phyloP scores from a whole-genome alignment of 2,329 filamentous ascomycete species.

The Xylaria sp. region DNA sequence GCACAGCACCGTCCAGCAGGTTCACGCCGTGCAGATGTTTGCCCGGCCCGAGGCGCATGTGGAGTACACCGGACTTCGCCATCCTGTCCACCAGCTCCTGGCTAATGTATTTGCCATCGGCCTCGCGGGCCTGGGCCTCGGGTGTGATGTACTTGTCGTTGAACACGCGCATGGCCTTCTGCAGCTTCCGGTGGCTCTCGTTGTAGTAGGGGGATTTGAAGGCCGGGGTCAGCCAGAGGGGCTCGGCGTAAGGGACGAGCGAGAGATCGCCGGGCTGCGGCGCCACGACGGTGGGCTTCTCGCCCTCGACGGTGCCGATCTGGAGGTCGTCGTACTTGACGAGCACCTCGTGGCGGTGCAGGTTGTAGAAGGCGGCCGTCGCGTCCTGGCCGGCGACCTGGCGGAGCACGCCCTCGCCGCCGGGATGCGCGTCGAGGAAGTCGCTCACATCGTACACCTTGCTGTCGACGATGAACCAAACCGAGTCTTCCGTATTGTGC shows the following conservation, averaged over 20 bases:
- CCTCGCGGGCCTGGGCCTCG: conserved; percentile 80
- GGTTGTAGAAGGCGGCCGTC: conserved; percentile 87
- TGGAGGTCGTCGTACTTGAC: conserved; percentile 79
- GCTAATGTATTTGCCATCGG: conserved; percentile 75
- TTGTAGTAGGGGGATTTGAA: conserved; percentile 86
- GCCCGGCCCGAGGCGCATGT: conserved; percentile 85
- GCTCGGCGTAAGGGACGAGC: conserved; percentile 84
- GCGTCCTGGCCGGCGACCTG: conserved; percentile 86
- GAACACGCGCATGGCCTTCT: conserved; percentile 77
- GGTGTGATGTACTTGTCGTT: conserved; percentile 75
- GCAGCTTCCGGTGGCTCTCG: conserved; percentile 75
- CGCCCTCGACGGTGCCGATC: conserved; percentile 78
- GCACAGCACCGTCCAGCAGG: conserved; percentile 74
- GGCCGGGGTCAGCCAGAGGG: conserved; percentile 79
- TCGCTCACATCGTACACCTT: conserved; percentile 88
- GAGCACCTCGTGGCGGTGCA: conserved; percentile 90
- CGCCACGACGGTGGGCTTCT: conserved; percentile 78
- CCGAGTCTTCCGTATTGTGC: conserved; percentile 78
- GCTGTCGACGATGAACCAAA: conserved; percentile 88
- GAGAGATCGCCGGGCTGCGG: conserved; percentile 77
- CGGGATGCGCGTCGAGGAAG: conserved; percentile 86
- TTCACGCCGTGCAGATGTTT: conserved; percentile 79
- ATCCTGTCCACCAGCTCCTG: conserved; percentile 80
- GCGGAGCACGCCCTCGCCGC: conserved; percentile 79
- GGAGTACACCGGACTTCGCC: conserved; percentile 77